Conservation (phyloP, 192 early-diverging fungal species). For the Phycomyces blakesleeanus region DNA sequence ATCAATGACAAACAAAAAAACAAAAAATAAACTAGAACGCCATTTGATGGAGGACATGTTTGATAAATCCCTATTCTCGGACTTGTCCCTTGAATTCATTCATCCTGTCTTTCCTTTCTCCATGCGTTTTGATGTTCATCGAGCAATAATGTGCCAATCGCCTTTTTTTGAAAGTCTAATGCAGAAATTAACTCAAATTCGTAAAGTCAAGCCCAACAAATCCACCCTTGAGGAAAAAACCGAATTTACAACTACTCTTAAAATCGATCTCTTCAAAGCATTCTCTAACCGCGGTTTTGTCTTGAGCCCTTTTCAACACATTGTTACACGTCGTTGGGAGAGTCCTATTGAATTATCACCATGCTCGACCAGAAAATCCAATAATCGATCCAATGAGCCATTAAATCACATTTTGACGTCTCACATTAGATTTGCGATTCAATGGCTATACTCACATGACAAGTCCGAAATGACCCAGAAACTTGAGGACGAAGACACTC, state of each 20-base stretch:
- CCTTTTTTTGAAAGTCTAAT: slow-evolving; percentile 23
- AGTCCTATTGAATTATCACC: neutral
- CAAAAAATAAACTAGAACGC: neutral
- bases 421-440: slow-evolving; percentile 27
- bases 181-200: slow-evolving; percentile 8
- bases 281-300: slow-evolving; percentile 23
- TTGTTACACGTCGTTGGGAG: slow-evolving; percentile 23
- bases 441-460: slow-evolving; percentile 25
- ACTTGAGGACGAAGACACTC: slow-evolving; percentile 17
- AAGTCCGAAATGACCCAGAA: slow-evolving; percentile 4
- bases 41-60: slow-evolving; percentile 26
- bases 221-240: neutral
- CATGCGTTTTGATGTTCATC: slow-evolving; percentile 31
- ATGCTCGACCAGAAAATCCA: neutral
- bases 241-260: slow-evolving; percentile 3
- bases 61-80: slow-evolving; percentile 28
- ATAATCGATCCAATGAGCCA: neutral
- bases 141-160: slow-evolving; percentile 24
- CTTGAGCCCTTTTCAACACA: slow-evolving; percentile 22
- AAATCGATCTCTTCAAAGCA: slow-evolving; percentile 26
- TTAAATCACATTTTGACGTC: slow-evolving; percentile 17
- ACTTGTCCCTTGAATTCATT: slow-evolving; percentile 25
- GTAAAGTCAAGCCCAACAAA: neutral
- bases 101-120: slow-evolving; percentile 28
- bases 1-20: neutral